Base-by-base conservation (phyloP, 176 grass and related monocot genomes). In the Carex scoparia region DNA sequence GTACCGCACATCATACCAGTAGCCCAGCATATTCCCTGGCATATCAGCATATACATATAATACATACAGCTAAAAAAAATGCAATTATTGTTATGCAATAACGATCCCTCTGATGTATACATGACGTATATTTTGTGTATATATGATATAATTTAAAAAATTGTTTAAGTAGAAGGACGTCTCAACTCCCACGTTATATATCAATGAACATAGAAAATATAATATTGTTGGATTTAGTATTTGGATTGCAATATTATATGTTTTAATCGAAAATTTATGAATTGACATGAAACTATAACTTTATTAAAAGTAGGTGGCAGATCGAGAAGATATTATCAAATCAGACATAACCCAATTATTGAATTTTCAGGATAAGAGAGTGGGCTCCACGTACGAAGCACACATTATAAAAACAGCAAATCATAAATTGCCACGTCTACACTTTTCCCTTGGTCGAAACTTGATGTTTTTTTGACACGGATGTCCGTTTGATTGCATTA, bases 231-330 rank as follows among this genome's bases (percentile, higher is more conserved):
- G 32, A 38, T 16, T 8, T 3, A 38, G 16, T 38, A 16, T 38
- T 68, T 14, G 65, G 12, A 68, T 9, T 63, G 19, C n/a, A 63
- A 46, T 49, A 48, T 10, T 72, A 27, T 37, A 0, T 23, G 23
- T 68, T 68, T 10, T 10, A 61, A 61, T 61, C 0, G 4, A 42
- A 70, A 70, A 48, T 46, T 46, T 65, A n/a, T 72, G 69, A 48
- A 12, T 72, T 72, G 69, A 77, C 49, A 16, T 28, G 48, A 2
- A 30, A 54, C 49, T 30, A 30, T 55, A 4, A 56, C 23, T 77
- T 77, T 78, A 78, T 33, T 57, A 32, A 5, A 33, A 78, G 74
- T 78, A 57, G 51, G 51, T 78, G 48, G 74, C 9, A 78, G 74
- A 6, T 40, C 38, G 38, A 78, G 5, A 56, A 15, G 49, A 33